phyloP scores from a whole-genome alignment of 805 yeast species.

The Lipomyces anomalus region DNA sequence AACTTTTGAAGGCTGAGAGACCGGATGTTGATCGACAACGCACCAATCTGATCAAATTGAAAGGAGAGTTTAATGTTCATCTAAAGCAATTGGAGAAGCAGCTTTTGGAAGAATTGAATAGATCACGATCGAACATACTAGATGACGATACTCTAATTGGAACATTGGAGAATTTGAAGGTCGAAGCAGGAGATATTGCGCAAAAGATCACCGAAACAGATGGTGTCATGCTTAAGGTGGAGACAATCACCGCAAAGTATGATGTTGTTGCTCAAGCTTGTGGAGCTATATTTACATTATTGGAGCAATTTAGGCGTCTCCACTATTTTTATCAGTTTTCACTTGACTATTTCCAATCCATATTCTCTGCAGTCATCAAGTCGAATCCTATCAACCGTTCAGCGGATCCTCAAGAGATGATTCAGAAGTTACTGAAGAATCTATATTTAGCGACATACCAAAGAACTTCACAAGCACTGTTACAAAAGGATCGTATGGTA shows the following conservation, averaged over 20 bases:
- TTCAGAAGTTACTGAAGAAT: constrained; percentile 32
- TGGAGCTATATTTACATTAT: constrained; percentile 44
- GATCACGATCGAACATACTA: constrained; percentile 54
- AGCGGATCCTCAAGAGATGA: constrained; percentile 18
- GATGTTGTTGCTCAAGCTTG: constrained; percentile 52
- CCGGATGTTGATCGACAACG: constrained; percentile 67
- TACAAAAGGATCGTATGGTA: constrained; percentile 41
- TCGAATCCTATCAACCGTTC: constrained; percentile 12
- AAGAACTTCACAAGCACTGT: constrained; percentile 43
- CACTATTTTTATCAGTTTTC: constrained; percentile 57
- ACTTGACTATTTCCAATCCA: constrained; percentile 39
- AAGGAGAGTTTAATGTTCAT: constrained; percentile 53
- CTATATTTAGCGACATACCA: constrained; percentile 47
- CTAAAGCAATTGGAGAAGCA: constrained; percentile 53
- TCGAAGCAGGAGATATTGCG: constrained; percentile 52
- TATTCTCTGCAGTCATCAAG: constrained; percentile 35
- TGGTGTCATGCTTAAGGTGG: constrained; percentile 50
- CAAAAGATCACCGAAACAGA: constrained; percentile 50
- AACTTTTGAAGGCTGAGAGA: constrained; percentile 46
- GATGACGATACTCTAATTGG: constrained; percentile 58
- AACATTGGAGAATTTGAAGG: constrained; percentile 60
- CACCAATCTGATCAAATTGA: constrained; percentile 46
- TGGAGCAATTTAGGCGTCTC: constrained; percentile 41
- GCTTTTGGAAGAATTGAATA: constrained; percentile 52
- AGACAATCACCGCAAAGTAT: constrained; percentile 43